Evolutionary conservation across 2,329 filamentous ascomycete species (phyloP).

Genomic region (Colletotrichum musicola): DNA sequence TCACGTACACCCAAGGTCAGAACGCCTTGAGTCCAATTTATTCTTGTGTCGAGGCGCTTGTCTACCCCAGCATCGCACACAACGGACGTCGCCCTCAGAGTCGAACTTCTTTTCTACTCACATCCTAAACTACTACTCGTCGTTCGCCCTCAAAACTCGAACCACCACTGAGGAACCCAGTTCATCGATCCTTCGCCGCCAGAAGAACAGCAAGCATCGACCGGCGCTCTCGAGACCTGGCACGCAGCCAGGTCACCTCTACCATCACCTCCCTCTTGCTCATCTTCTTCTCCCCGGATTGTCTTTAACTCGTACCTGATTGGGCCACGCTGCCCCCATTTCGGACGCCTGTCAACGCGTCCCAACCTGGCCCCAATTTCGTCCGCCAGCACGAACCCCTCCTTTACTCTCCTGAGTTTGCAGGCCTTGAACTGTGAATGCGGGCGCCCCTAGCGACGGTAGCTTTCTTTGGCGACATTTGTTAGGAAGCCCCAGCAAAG

Average conservation of each 20-base stretch:
- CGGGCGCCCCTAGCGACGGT: constrained; percentile 4
- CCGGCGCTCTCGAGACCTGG: constrained; percentile 31
- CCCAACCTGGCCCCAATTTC: not conserved
- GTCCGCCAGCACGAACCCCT: no score
- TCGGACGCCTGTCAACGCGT: not conserved
- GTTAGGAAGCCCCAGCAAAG: constrained; percentile 24
- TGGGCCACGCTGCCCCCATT: not conserved
- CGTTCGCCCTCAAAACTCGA: not conserved
- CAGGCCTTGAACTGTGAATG: constrained; percentile 11
- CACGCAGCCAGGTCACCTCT: constrained; percentile 33
- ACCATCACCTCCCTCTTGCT: constrained; percentile 10
- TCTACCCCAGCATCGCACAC: constrained; percentile 1
- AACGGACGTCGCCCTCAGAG: not conserved
- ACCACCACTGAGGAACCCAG: not conserved
- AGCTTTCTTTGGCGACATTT: constrained; percentile 23
- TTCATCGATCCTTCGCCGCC: constrained; percentile 12
- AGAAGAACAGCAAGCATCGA: constrained; percentile 12
- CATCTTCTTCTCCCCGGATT: constrained; percentile 13
- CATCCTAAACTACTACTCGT: no score
- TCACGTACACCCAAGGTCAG: constrained; percentile 25
- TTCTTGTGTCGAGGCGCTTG: constrained; percentile 23
- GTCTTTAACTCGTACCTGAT: not conserved
- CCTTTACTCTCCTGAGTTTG: no score
- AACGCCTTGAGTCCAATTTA: constrained; percentile 26
- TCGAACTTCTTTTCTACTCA: no score